Base-by-base conservation (phyloP, 1,284 basidiomycete species). In the Sporisorium sorghi region DNA sequence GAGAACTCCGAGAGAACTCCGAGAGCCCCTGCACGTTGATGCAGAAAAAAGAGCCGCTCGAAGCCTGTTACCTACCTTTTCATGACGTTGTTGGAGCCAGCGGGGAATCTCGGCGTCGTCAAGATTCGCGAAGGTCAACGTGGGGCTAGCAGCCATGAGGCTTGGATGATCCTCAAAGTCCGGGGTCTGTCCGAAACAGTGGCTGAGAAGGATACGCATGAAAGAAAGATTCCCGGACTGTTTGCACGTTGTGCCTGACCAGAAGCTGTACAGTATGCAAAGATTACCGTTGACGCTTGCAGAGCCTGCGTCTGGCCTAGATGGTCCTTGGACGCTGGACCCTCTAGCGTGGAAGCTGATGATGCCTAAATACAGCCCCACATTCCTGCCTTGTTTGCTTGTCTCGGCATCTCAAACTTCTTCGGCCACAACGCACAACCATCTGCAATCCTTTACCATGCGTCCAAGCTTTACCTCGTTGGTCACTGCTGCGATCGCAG, bases 401-500 rank as follows among this genome's bases (percentile, higher is more conserved):
- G 30, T 21, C 19, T 19, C n/a, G n/a, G 19, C n/a, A 48, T 32
- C 44, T n/a, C 44, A 28, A 9, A 46, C 44, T 28, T n/a, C n/a
- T n/a, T n/a, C 15, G 6, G 5, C 6, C 44, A 28, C 44, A 46
- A 17, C 26, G 26, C n/a, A 1, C 15, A 6, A n/a, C 6, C 44
- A 28, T 48, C 30, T 11, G 9, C 19, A 19, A 15, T 32, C 28
- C 14, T 33, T 7, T n/a, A 48, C 2, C 47, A 48, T 48, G 47
- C 47, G 49, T 21, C 33, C 49, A n/a, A 15, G 28, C 35, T n/a
- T 50, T 21, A 23, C 33, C 10, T 39, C 30, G 4, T 23, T 37
- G 33, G 23, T 11, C 21, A 50, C 49, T 3, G 49, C 24, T 3
- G 32, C 62, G 5, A 39, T 61, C 33, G 60, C 63, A 39, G 55